Conservation (phyloP, 176 grass and related monocot species). For the Hyparrhenia diplandra region DNA sequence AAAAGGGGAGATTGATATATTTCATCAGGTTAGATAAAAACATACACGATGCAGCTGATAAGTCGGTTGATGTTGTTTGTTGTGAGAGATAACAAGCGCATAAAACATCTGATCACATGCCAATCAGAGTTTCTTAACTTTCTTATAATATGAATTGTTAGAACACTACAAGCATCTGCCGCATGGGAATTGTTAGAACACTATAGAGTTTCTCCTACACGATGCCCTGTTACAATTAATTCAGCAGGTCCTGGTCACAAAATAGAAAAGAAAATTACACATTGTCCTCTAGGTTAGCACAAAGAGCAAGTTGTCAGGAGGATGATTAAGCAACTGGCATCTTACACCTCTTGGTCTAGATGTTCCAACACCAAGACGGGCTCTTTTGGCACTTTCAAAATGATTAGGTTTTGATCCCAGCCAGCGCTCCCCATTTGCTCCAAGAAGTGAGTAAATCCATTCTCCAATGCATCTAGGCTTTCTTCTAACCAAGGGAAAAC, state of each 20-base stretch:
- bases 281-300: conserved; percentile 1
- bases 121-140: not conserved
- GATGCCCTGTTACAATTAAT: not conserved
- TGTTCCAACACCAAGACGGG: conserved; percentile 39
- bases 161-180: not conserved
- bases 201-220: too few relatives aligned
- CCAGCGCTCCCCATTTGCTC: conserved; percentile 56
- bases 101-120: not conserved
- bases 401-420: conserved; percentile 68
- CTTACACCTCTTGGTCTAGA: conserved; percentile 19
- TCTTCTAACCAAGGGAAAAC: conserved; percentile 53
- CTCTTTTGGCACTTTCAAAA: conserved; percentile 72
- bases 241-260: not conserved
- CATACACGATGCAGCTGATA: not conserved
- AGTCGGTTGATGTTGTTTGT: too few relatives aligned
- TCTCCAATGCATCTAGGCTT: conserved; percentile 48
- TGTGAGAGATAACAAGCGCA: too few relatives aligned
- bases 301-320: not conserved
- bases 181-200: not conserved
- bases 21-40: not conserved
- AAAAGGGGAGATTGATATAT: not conserved
- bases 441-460: conserved; percentile 58
- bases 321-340: not conserved
- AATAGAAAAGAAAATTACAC: not conserved
- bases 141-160: not conserved